phyloP scores from a whole-genome alignment of 2,329 filamentous ascomycete species.

The Fusarium torreyae region DNA sequence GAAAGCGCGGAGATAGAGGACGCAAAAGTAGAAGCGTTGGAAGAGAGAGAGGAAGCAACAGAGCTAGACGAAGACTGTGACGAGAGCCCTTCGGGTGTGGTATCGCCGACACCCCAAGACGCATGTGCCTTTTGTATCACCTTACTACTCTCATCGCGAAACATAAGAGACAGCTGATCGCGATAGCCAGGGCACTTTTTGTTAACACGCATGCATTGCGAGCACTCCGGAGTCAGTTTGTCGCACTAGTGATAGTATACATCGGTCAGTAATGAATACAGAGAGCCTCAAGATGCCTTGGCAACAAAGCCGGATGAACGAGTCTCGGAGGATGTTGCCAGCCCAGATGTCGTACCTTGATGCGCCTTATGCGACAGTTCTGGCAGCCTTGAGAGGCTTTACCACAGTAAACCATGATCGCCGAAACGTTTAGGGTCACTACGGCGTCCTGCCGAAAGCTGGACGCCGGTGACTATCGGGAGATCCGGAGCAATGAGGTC shows the following conservation, averaged over 20 bases:
- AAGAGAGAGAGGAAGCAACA: conserved; percentile 39
- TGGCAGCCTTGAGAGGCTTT: conserved; percentile 71
- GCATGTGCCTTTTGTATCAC: conserved; percentile 72
- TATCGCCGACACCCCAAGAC: conserved; percentile 60
- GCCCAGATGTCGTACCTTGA: conserved; percentile 62
- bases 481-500: conserved; percentile 21
- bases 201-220: conserved; percentile 72
- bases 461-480: conserved; percentile 28
- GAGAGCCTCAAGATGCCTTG: not conserved
- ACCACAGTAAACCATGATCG: conserved; percentile 68
- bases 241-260: conserved; percentile 66
- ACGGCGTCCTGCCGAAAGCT: conserved; percentile 22
- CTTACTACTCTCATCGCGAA: conserved; percentile 75
- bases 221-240: conserved; percentile 72
- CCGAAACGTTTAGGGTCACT: conserved; percentile 7
- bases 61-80: conserved; percentile 47
- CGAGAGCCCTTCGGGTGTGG: conserved; percentile 31
- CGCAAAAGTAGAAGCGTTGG: conserved; percentile 37
- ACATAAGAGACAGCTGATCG: conserved; percentile 75
- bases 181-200: conserved; percentile 75
- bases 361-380: conserved; percentile 67
- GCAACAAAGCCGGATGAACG: not conserved
- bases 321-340: conserved; percentile 2
- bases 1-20: conserved; percentile 31
- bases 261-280: conserved; percentile 25